A percentile compares a stretch with the other conserved stretches of the same genome.
These are phyloP conservation scores for Drechslerella stenobrocha DNA, from an alignment of 2,329 filamentous ascomycete genomes.

Conservation along the genomic window DNA sequence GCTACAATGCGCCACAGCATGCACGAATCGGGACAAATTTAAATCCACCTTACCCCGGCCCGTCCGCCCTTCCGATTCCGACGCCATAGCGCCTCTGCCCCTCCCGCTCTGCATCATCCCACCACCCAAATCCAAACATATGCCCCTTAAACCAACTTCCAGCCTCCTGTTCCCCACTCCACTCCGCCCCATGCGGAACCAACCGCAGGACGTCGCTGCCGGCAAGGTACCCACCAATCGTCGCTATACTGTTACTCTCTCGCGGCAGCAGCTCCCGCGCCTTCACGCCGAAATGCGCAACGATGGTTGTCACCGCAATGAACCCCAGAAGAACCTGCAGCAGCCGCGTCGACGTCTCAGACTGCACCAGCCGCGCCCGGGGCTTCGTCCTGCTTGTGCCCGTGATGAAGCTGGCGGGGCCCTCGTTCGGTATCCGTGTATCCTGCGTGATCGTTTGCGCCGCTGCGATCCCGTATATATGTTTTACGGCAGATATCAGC, in stretches of 20 bases:
- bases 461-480: constrained; percentile 53
- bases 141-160: constrained; percentile 49
- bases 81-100: constrained; percentile 35
- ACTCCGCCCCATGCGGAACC: constrained; percentile 53
- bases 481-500: constrained; percentile 31
- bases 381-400: constrained; percentile 35
- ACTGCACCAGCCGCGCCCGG: constrained; percentile 51
- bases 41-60: no score
- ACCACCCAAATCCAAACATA: constrained; percentile 50
- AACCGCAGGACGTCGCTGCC: constrained; percentile 52
- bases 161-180: constrained; percentile 46
- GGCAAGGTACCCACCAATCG: constrained; percentile 52
- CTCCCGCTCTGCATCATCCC: constrained; percentile 26
- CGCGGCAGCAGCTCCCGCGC: constrained; percentile 53
- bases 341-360: constrained; percentile 52
- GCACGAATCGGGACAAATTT: neutral
- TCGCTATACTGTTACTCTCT: constrained; percentile 54
- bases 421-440: constrained; percentile 32
- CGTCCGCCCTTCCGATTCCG: constrained; percentile 22
- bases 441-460: constrained; percentile 52
- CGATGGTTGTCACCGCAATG: constrained; percentile 53
- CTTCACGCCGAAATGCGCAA: constrained; percentile 51
- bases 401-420: neutral
- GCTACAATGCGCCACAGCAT: neutral
- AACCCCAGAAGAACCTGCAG: constrained; percentile 54